A percentile compares a stretch with the other conserved stretches of the same genome.
Conservation (phyloP, 192 early-diverging fungal genomes). For the Oehlia diaphana region DNA sequence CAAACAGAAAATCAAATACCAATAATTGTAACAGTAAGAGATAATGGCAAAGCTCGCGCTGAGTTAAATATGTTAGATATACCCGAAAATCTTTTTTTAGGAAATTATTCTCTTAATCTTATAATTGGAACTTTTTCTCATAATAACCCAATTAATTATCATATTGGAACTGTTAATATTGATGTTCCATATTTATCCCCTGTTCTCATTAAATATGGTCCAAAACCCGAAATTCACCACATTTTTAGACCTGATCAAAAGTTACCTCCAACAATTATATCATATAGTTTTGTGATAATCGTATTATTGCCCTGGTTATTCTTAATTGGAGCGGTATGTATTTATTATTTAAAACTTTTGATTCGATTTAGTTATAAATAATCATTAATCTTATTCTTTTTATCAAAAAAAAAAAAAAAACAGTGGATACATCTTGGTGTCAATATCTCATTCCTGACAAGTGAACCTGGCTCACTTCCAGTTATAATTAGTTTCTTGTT, state of each 20-base stretch:
- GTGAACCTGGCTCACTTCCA: not conserved
- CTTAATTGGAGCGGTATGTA: conserved; percentile 42
- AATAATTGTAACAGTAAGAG: conserved; percentile 23
- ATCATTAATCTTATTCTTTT: not conserved
- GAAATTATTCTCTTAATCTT: conserved; percentile 24
- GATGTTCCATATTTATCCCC: not conserved
- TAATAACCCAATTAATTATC: conserved; percentile 25
- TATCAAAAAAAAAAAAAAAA: not conserved
- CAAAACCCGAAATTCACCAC: conserved; percentile 47
- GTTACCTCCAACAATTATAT: conserved; percentile 40
- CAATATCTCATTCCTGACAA: conserved; percentile 33
- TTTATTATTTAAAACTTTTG: not conserved
- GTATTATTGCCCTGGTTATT: conserved; percentile 42
- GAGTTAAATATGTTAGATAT: conserved; percentile 22
- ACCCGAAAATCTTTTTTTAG: conserved; percentile 12
- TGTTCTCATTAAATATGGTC: conserved; percentile 28
- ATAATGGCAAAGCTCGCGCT: conserved; percentile 25
- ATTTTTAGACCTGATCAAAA: conserved; percentile 39
- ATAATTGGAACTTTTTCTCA: conserved; percentile 32
- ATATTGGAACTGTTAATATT: conserved; percentile 21
- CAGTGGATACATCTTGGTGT: conserved; percentile 40
- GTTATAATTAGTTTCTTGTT: conserved; percentile 35
- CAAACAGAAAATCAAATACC: conserved; percentile 15
- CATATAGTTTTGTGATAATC: conserved; percentile 32
- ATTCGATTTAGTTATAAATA: not conserved